These are phyloP conservation scores for Fusarium tuaranense DNA, from an alignment of 2,329 filamentous ascomycete genomes.

Conservation along the genomic window DNA sequence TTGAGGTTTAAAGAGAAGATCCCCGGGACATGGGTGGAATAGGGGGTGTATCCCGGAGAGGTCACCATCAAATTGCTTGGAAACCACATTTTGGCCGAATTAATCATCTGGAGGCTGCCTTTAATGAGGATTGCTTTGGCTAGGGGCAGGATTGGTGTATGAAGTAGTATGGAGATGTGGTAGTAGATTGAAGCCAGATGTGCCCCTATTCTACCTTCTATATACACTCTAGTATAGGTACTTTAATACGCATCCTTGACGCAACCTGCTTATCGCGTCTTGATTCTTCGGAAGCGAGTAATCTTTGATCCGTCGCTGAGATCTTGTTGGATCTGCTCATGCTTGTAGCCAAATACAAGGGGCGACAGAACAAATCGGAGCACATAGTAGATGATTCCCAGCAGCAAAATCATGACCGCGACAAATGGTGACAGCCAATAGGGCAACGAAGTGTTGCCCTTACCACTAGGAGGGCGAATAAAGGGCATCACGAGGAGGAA, in stretches of 20 bases:
- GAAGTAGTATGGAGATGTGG: background rate
- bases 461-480: constrained; percentile 14
- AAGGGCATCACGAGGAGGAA: constrained; percentile 27
- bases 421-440: constrained; percentile 28
- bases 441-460: constrained; percentile 25
- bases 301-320: constrained; percentile 29
- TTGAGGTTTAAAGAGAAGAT: background rate
- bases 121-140: background rate
- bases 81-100: background rate
- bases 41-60: background rate
- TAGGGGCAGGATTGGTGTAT: background rate
- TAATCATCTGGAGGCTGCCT: background rate
- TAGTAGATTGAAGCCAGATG: background rate
- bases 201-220: background rate
- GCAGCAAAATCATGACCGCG: constrained; percentile 5
- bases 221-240: background rate
- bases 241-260: background rate
- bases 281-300: constrained; percentile 11
- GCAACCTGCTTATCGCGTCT: background rate
- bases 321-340: constrained; percentile 7
- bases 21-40: constrained; percentile 9
- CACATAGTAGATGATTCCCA: constrained; percentile 19
- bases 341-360: constrained; percentile 9
- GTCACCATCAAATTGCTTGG: background rate
- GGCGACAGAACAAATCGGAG: constrained; percentile 10